Base-by-base conservation (phyloP, 1,284 basidiomycete genomes). In the Apiotrichum sp. region DNA sequence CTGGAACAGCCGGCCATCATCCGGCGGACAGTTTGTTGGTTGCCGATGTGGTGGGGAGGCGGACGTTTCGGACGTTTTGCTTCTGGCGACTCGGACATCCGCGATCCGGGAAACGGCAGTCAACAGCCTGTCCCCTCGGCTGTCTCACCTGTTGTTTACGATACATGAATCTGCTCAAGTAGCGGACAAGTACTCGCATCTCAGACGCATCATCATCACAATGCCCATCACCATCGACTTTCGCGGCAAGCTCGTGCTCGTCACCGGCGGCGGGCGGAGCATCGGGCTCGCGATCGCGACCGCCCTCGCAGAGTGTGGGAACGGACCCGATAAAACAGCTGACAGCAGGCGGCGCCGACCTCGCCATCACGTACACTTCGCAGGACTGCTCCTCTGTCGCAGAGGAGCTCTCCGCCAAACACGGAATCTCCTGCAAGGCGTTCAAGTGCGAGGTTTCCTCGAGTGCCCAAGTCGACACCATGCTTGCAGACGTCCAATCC, bases 291-390 rank as follows among this genome's bases (percentile, higher is more conserved):
- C 59, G 2, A 66, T 70, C 41, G 59, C 67, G 6, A 51, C 52
- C n/a, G 61, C 67, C 7, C 47, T 72, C 13, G 69, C 69, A 3
- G 53, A 62, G 52, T n/a, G n/a, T n/a, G n/a, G n/a, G n/a, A n/a
- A n/a, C n/a, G n/a, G n/a, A n/a, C n/a, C n/a, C n/a, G n/a, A n/a
- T n/a, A n/a, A n/a, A n/a, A n/a, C n/a, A n/a, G n/a, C n/a, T n/a
- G n/a, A n/a, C n/a, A n/a, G n/a, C n/a, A n/a, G 71, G 65, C 44
- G 73, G 73, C 11, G 74, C 73, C 6, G 62, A 63, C 32, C 43
- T 73, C 2, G 66, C 64, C 3, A 70, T 76, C 56, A 75, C 72
- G 5, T 76, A 70, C 63, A 73, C 70, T 0, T 71, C 73, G 2
- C 60, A 56, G 11, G 69, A 75, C 49, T 61, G 69, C 5, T 50